Percentiles rank a stretch among this genome's conserved stretches.
Evolutionary conservation across 441 rosid genomes (phyloP).

Genomic region (Populus hybrid): DNA sequence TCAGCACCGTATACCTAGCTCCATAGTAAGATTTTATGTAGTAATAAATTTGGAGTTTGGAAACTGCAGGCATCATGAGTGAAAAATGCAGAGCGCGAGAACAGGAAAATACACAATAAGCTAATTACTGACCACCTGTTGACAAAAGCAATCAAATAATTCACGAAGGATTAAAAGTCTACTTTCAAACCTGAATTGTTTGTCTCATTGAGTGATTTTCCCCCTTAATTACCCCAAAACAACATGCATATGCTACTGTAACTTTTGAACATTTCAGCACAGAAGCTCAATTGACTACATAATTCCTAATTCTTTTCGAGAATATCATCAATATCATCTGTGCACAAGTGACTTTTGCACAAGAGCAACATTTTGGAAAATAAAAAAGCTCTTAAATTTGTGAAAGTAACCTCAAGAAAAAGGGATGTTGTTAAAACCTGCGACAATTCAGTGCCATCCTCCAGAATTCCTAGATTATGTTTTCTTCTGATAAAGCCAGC

Average conservation of each 20-base stretch:
- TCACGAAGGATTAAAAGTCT: background rate
- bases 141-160: background rate
- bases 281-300: background rate
- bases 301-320: background rate
- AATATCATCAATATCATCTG: background rate
- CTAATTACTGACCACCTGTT: background rate
- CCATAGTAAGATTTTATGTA: background rate
- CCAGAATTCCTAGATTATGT: constrained; percentile 65
- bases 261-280: background rate
- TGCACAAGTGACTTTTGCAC: background rate
- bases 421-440: constrained; percentile 41
- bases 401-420: constrained; percentile 2
- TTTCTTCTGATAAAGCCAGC: constrained; percentile 63
- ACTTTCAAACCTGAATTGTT: background rate
- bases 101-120: background rate
- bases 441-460: constrained; percentile 42
- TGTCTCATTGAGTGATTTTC: background rate
- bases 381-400: background rate
- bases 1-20: background rate
- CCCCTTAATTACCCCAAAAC: background rate
- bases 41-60: background rate
- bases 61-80: background rate
- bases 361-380: background rate
- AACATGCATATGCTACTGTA: background rate
- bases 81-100: background rate